Evolutionary conservation across 192 early-diverging fungal genomes (phyloP).

Genomic region (Coemansia erecta): DNA sequence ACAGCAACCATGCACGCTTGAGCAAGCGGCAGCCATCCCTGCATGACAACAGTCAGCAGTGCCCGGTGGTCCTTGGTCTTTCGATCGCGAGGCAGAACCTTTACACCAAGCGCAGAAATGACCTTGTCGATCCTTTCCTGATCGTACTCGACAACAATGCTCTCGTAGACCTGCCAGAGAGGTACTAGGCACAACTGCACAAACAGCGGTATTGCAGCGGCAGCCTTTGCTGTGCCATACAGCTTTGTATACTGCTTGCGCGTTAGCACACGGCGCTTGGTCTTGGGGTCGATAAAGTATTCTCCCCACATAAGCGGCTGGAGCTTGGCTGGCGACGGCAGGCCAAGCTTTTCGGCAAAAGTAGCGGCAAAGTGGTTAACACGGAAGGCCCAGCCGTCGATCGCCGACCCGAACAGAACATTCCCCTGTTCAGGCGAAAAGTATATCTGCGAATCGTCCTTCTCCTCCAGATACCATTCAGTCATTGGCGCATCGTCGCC

Average conservation of each 20-base stretch:
- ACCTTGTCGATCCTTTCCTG: conserved; percentile 93
- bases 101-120: conserved; percentile 80
- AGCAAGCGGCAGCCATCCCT: conserved; percentile 94
- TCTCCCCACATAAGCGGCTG: conserved; percentile 94
- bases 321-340: conserved; percentile 52
- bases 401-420: conserved; percentile 93
- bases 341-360: conserved; percentile 81
- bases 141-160: conserved; percentile 62
- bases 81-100: conserved; percentile 87
- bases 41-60: conserved; percentile 79
- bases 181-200: conserved; percentile 94
- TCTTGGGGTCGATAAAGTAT: conserved; percentile 94
- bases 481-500: conserved; percentile 55
- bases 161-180: conserved; percentile 93
- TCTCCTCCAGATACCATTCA: conserved; percentile 84
- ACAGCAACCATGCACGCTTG: conserved; percentile 81
- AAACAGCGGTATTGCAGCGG: conserved; percentile 70
- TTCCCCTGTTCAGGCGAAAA: conserved; percentile 95
- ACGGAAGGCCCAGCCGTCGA: conserved; percentile 98
- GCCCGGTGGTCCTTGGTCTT: conserved; percentile 76
- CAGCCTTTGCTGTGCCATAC: conserved; percentile 38
- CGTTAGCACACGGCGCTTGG: conserved; percentile 78
- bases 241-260: conserved; percentile 85
- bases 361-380: conserved; percentile 88
- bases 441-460: conserved; percentile 92